Evolutionary conservation across 495 filamentous ascomycete species (phyloP), one percentile per base, ranked within the genome.

Genomic region (Penicillium cataractarum): DNA sequence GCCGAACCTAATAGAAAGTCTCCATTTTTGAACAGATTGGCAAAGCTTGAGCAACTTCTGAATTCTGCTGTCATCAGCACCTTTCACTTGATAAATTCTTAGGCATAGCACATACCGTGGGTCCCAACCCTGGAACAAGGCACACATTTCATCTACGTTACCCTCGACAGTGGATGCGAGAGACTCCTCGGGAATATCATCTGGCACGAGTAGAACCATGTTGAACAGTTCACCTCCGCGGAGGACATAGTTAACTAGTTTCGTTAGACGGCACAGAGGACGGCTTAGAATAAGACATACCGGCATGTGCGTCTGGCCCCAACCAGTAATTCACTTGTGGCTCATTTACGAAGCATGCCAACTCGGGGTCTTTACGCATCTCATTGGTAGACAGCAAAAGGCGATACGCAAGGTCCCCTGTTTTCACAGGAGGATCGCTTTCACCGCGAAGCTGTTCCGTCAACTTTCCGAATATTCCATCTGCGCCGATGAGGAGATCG

Each of bases 321-420:
- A 90, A 68, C 90, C 90, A 92, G 65, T 90, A 88, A 61, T 90
- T 82, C 15, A 91, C 87, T 17, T 82, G 80, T 0, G 87, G 83
- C 21, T 85, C 82, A 74, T 37, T 76, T 48, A 67, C 72, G 59
- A 71, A 88, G 51, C 53, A 80, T 73, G n/a, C 78, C 72, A 76
- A 83, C 78, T 82, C 77, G n/a, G 74, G 75, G 60, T 87, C 81
- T 48, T 82, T 77, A 0, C 56, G 56, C 74, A 77, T 76, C 61
- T 78, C 71, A 49, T 71, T 32, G 5, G 83, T 80, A 4, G 75
- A 78, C 24, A 91, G 65, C 29, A 91, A 69, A 6, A 91, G 63
- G 21, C 89, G 76, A 66, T 90, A 90, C 7, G 88, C 89, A 21
- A 91, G 74, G 71, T 91, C 89, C 0, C 89, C 89, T 1, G 87